A percentile compares a stretch with the other conserved stretches of the same genome.
Conservation (phyloP, 306 rosid genomes). For the Cicer judaicum region DNA sequence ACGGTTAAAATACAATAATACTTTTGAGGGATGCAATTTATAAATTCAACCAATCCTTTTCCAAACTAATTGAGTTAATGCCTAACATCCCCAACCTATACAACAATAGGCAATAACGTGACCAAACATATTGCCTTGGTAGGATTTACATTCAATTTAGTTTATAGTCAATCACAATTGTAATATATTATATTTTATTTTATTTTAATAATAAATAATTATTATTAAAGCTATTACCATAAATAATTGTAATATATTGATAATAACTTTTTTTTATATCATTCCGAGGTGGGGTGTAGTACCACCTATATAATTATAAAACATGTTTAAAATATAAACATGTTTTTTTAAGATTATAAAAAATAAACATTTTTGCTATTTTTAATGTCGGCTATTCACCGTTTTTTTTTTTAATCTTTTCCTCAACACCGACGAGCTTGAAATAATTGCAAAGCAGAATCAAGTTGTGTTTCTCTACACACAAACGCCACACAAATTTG, state of each 20-base stretch:
- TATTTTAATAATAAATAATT: no score
- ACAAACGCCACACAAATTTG: constrained; percentile 8
- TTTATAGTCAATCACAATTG: no score
- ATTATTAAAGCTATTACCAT: no score
- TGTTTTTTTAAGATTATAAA: no score
- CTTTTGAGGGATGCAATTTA: neutral
- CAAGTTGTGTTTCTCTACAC: constrained; percentile 24
- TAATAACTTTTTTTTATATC: no score
- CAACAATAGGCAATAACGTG: neutral
- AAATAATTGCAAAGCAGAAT: neutral
- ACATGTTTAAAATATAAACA: no score
- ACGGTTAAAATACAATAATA: neutral
- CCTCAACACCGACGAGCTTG: constrained; percentile 33
- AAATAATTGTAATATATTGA: no score
- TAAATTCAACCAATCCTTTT: constrained; percentile 1
- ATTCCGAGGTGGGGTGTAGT: no score
- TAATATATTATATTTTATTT: no score
- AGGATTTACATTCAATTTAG: no score
- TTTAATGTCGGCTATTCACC: constrained; percentile 46
- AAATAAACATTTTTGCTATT: neutral
- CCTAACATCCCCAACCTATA: constrained; percentile 4
- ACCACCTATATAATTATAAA: no score
- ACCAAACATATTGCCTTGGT: neutral
- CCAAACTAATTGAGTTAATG: neutral
- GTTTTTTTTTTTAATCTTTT: neutral